These are phyloP conservation scores for Xylaria castorea DNA, from an alignment of 495 filamentous ascomycete species.

Conservation along the genomic window DNA sequence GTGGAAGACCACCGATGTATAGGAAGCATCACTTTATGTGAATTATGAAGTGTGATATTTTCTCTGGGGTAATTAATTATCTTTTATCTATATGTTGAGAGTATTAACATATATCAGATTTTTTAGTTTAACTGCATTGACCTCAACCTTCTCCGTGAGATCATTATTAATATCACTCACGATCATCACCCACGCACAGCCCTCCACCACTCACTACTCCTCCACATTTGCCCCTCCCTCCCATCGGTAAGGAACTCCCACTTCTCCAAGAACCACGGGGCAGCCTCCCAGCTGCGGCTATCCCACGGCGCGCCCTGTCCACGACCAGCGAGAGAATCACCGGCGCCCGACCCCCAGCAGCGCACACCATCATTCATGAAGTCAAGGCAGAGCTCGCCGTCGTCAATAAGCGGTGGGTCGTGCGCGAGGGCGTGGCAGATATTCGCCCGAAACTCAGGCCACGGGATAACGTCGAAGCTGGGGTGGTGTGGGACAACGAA, in stretches of 20 bases:
- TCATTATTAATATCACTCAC: not conserved
- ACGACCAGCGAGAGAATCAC: constrained; percentile 4
- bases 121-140: not conserved
- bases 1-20: no score
- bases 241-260: constrained; percentile 25
- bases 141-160: not conserved
- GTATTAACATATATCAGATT: not conserved
- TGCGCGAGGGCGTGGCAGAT: not conserved
- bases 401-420: constrained; percentile 31
- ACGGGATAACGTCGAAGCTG: constrained; percentile 6
- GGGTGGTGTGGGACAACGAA: constrained; percentile 4
- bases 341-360: constrained; percentile 33
- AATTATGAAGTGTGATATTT: not conserved
- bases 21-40: not conserved
- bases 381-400: constrained; percentile 34
- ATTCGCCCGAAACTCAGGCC: not conserved
- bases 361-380: constrained; percentile 33
- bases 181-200: not conserved
- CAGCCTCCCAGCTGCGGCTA: constrained; percentile 23
- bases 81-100: not conserved
- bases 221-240: constrained; percentile 9
- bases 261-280: constrained; percentile 26
- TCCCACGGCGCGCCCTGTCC: constrained; percentile 26
- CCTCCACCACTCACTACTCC: constrained; percentile 21
- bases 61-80: not conserved